Percentiles rank a stretch among this genome's conserved stretches.
phyloP scores from a whole-genome alignment of 2,329 filamentous ascomycete genomes.

The Chaetomium sp. region DNA sequence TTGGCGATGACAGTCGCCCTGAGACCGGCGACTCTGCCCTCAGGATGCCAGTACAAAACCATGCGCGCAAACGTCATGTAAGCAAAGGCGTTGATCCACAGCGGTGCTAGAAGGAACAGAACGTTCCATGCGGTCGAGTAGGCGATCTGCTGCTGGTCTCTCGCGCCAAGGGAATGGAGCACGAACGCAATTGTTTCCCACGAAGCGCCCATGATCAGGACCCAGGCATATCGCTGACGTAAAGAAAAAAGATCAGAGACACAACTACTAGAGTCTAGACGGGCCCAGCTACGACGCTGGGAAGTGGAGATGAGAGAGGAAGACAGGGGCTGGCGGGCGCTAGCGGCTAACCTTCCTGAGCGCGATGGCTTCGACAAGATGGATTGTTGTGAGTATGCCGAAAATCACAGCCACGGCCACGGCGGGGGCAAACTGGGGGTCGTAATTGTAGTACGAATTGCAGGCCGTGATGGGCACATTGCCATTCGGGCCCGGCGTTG shows the following conservation, averaged over 20 bases:
- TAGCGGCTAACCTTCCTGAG: slow-evolving; percentile 18
- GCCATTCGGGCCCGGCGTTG: slow-evolving; percentile 19
- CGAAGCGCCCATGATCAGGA: slow-evolving; percentile 33
- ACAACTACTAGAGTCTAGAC: too few relatives aligned
- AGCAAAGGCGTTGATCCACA: slow-evolving; percentile 40
- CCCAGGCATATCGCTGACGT: slow-evolving; percentile 26
- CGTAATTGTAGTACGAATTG: slow-evolving; percentile 28
- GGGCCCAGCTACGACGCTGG: too few relatives aligned
- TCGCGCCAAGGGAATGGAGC: slow-evolving; percentile 31
- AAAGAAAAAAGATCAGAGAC: too few relatives aligned
- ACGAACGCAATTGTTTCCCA: slow-evolving; percentile 37
- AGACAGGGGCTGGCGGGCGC: background rate
- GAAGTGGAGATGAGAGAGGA: too few relatives aligned
- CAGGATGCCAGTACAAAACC: slow-evolving; percentile 34
- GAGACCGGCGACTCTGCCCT: slow-evolving; percentile 27
- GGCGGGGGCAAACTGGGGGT: slow-evolving; percentile 24
- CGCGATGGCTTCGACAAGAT: slow-evolving; percentile 21
- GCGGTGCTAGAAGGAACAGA: slow-evolving; percentile 36
- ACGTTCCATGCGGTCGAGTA: slow-evolving; percentile 30
- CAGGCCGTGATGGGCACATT: slow-evolving; percentile 25
- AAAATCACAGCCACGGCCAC: slow-evolving; percentile 25
- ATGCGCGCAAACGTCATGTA: slow-evolving; percentile 40
- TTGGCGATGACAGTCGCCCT: slow-evolving; percentile 34
- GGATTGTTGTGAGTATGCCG: slow-evolving; percentile 19
- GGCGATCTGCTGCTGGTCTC: slow-evolving; percentile 32